These are phyloP conservation scores for Parsonsia alboflavescens DNA, from an alignment of 257 asterid species.

Conservation along the genomic window DNA sequence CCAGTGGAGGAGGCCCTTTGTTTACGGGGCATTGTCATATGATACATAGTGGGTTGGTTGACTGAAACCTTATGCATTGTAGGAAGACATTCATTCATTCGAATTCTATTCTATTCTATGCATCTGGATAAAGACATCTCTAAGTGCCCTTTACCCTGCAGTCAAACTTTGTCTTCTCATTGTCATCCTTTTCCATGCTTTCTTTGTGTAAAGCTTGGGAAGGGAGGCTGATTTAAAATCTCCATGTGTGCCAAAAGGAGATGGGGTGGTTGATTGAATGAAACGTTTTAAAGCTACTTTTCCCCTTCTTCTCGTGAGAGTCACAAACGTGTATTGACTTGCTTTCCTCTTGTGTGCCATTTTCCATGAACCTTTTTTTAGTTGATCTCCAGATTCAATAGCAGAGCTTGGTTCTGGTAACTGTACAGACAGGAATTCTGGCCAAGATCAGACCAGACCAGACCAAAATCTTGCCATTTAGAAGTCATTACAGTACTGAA, in stretches of 20 bases:
- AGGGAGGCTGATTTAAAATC: neutral
- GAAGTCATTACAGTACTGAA: neutral
- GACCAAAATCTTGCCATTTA: neutral
- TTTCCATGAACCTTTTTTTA: neutral
- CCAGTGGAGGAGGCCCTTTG: conserved; percentile 14
- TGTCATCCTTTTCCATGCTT: neutral
- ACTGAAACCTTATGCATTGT: conserved; percentile 14
- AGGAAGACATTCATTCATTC: conserved; percentile 13
- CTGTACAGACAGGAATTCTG: neutral
- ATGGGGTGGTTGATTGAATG: neutral
- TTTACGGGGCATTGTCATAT: conserved; percentile 18
- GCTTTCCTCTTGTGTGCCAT: neutral
- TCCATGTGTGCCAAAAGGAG: neutral
- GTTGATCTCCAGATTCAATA: neutral
- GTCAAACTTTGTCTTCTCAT: conserved; percentile 1
- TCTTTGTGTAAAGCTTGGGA: neutral
- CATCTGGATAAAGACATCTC: conserved; percentile 1
- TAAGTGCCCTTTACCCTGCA: conserved; percentile 5
- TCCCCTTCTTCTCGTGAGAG: neutral
- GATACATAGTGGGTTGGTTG: conserved; percentile 12
- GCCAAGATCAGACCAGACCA: too few species aligned
- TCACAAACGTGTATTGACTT: neutral
- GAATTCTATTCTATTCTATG: neutral
- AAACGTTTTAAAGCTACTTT: neutral
- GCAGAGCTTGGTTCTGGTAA: neutral